Percentiles rank a stretch among this genome's conserved stretches.
Evolutionary conservation across 176 grass and related monocot species (phyloP).

Genomic region (Calamus simplicifolius): DNA sequence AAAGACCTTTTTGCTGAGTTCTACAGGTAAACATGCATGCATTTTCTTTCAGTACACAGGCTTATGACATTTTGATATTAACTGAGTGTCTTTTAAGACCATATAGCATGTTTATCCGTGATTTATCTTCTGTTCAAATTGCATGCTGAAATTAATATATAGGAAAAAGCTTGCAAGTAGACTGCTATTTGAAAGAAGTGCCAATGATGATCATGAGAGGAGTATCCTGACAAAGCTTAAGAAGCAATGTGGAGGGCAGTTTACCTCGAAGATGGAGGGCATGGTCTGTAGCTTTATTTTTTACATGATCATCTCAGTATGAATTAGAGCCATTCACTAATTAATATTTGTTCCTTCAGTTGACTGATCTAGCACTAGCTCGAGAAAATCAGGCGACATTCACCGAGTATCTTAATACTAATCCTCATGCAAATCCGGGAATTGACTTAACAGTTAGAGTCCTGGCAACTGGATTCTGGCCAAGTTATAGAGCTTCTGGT

Average conservation of each 20-base stretch:
- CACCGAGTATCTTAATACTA: conserved; percentile 58
- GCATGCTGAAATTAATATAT: background rate
- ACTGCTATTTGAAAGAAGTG: conserved; percentile 93
- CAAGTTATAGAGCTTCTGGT: conserved; percentile 90
- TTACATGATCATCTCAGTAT: background rate
- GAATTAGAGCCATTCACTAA: too few species aligned
- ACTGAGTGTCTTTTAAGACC: too few species aligned
- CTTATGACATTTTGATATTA: too few species aligned
- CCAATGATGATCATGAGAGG: conserved; percentile 96
- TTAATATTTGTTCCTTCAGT: conserved; percentile 5
- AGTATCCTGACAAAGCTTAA: conserved; percentile 98
- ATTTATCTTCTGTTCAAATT: too few species aligned
- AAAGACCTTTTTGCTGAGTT: conserved; percentile 97
- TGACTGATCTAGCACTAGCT: conserved; percentile 75
- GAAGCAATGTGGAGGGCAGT: conserved; percentile 89
- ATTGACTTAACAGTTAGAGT: conserved; percentile 85
- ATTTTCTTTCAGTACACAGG: too few species aligned
- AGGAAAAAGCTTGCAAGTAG: conserved; percentile 99
- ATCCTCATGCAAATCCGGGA: conserved; percentile 51
- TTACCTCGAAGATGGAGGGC: conserved; percentile 99
- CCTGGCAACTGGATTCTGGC: conserved; percentile 96
- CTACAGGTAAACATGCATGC: conserved; percentile 70
- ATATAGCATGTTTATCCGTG: too few species aligned
- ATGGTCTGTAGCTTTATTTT: conserved; percentile 36
- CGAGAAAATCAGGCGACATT: conserved; percentile 77